A percentile compares a stretch with the other conserved stretches of the same genome.
Evolutionary conservation across 1,139 yeast species (phyloP).

Genomic region (Pichia sp.): DNA sequence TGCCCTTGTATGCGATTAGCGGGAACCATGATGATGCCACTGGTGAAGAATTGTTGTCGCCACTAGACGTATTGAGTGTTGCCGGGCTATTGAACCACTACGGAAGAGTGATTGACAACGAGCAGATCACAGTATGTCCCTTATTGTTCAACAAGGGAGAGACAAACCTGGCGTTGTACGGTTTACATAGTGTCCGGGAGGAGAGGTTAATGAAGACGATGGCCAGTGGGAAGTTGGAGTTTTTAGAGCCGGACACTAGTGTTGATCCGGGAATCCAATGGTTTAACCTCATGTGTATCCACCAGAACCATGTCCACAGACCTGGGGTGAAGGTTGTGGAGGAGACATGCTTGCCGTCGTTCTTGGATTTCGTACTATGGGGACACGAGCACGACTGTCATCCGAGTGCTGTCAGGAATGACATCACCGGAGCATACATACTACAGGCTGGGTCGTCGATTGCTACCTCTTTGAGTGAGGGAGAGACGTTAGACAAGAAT

Average conservation of each 20-base stretch:
- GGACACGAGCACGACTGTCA: constrained; percentile 98
- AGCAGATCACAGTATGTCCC: constrained; percentile 72
- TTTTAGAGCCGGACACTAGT: constrained; percentile 58
- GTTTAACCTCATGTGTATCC: constrained; percentile 87
- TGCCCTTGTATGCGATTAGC: constrained; percentile 91
- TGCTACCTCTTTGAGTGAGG: constrained; percentile 85
- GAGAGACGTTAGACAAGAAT: constrained; percentile 72
- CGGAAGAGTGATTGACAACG: constrained; percentile 77
- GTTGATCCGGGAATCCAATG: constrained; percentile 50
- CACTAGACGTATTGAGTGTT: constrained; percentile 78
- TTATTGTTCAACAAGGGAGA: constrained; percentile 74
- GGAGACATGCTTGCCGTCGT: constrained; percentile 75
- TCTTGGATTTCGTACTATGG: constrained; percentile 83
- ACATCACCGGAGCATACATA: constrained; percentile 67
- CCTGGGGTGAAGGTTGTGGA: constrained; percentile 80
- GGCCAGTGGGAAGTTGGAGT: constrained; percentile 73
- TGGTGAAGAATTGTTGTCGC: constrained; percentile 81
- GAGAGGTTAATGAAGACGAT: constrained; percentile 82
- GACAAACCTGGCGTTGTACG: constrained; percentile 82
- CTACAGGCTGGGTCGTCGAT: constrained; percentile 94
- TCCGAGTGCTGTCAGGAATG: constrained; percentile 63
- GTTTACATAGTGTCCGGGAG: constrained; percentile 83
- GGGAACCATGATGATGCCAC: constrained; percentile 98
- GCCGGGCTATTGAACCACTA: constrained; percentile 86
- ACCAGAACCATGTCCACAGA: constrained; percentile 79